Evolutionary conservation across 2,329 filamentous ascomycete species (phyloP), one percentile per base, ranked within the genome.

Genomic region (Xylariaceae sp.): DNA sequence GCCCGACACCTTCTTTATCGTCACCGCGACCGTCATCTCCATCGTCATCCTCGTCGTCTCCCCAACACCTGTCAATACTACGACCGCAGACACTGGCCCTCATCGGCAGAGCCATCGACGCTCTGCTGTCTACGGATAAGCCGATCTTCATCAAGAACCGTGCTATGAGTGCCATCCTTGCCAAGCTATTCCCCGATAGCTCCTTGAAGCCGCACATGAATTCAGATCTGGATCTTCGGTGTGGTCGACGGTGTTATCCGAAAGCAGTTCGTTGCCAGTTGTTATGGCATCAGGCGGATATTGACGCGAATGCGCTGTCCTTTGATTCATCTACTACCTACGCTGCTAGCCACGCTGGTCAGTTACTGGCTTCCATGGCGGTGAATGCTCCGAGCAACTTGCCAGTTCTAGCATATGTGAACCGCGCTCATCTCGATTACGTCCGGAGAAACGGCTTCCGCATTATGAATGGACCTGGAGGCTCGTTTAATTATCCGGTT

Each of bases 401-500:
- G 39, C 72, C 74, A 1, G 56, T 76, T 1, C 53, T 79, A 3
- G 75, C 73, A 31, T 83, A 80, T 59, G 63, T 83, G 47, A 76
- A 75, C 61, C 74, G 76, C 57, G 65, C 66, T 2, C 73, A 80
- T 47, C 67, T 83, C 27, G 67, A 72, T 6, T 56, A 68, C n/a
- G 72, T 78, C 39, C 73, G 80, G 39, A 69, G 64, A 48, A 75
- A 73, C 47, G 70, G 80, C 48, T 81, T 76, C 57, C 73, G 77
- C 11, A 67, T 80, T 9, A 59, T 70, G 2, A 65, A 66, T 2
- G 74, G 73, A 0, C 79, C 78, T 0, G 63, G 66, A 2, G 64
- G 67, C 29, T 65, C 59, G n/a, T 61, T 59, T 32, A 83, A 83
- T 58, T 66, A 65, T 3, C 75, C 79, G 0, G 78, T 84, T 4